These are phyloP conservation scores for Chaetoscypha palmicola DNA, from an alignment of 2,329 filamentous ascomycete genomes.

Conservation along the genomic window DNA sequence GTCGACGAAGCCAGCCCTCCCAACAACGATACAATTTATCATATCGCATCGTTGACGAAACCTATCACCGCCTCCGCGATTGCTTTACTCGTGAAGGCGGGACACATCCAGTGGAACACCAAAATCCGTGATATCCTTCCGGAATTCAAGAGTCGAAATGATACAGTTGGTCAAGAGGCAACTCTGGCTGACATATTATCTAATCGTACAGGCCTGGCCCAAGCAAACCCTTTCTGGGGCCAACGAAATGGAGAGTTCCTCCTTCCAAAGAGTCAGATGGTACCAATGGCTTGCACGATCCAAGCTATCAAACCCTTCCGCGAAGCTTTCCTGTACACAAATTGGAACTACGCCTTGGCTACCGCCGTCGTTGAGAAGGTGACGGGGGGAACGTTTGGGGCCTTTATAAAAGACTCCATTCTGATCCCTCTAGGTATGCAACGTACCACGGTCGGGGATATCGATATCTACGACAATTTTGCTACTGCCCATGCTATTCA, in stretches of 20 bases:
- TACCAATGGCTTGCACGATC: not conserved
- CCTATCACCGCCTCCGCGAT: not conserved
- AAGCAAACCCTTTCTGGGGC: not conserved
- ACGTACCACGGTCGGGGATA: not conserved
- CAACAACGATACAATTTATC: conserved; percentile 4
- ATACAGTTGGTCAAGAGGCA: not conserved
- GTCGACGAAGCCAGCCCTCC: not conserved
- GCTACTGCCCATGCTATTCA: not conserved
- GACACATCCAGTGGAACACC: not conserved
- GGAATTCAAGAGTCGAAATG: conserved; percentile 2
- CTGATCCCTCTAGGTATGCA: not conserved
- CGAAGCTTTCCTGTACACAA: not conserved
- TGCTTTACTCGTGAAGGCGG: not conserved
- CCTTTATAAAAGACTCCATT: not conserved
- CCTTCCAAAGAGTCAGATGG: not conserved
- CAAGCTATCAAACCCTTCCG: not conserved
- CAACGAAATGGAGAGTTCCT: not conserved
- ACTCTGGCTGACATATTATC: conserved; percentile 2
- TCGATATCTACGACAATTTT: not conserved
- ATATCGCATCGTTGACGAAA: conserved; percentile 4
- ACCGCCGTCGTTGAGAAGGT: conserved; percentile 2
- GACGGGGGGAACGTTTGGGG: conserved; percentile 1
- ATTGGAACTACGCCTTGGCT: conserved; percentile 1
- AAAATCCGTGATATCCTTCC: conserved; percentile 3
- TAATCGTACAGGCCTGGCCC: conserved; percentile 1